phyloP scores from a whole-genome alignment of 768 basidiomycete species.

The Lactarius psammicola region DNA sequence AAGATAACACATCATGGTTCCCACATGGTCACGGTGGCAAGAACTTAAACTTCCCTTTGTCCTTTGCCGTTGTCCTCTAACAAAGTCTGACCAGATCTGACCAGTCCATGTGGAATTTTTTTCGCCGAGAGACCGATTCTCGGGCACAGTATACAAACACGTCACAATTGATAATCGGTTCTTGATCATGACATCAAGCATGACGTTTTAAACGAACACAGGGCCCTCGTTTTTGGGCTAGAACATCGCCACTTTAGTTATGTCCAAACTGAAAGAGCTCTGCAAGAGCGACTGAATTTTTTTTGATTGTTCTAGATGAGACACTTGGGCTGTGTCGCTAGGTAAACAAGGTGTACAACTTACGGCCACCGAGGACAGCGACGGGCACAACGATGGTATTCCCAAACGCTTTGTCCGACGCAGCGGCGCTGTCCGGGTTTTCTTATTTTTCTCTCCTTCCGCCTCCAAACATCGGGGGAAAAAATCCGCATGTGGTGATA shows the following conservation, averaged over 20 bases:
- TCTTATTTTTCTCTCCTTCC: slow-evolving; percentile 40
- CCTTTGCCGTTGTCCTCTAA: too few relatives aligned
- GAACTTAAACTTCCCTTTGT: too few relatives aligned
- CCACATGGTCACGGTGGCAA: too few relatives aligned
- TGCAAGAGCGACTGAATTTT: slow-evolving; percentile 85
- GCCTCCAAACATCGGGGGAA: slow-evolving; percentile 61
- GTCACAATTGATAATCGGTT: slow-evolving; percentile 55
- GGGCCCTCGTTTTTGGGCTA: slow-evolving; percentile 70
- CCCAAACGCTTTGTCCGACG: slow-evolving; percentile 37
- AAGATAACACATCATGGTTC: too few relatives aligned
- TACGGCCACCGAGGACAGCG: slow-evolving; percentile 91
- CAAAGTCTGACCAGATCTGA: slow-evolving; percentile 22
- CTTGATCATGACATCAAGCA: slow-evolving; percentile 42
- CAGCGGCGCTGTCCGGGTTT: neutral
- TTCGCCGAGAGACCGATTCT: too few relatives aligned
- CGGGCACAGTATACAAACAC: slow-evolving; percentile 47
- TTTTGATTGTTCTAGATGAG: too few relatives aligned
- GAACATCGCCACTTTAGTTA: slow-evolving; percentile 90
- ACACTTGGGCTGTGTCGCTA: neutral
- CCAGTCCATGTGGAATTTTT: slow-evolving; percentile 37
- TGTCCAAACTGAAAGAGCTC: slow-evolving; percentile 88
- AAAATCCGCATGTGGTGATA: slow-evolving; percentile 75
- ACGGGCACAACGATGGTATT: slow-evolving; percentile 87
- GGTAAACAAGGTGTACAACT: slow-evolving; percentile 34
- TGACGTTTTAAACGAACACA: slow-evolving; percentile 73